Conservation (phyloP, 2,329 filamentous ascomycete species). For the Arthrobotrys conoides region DNA sequence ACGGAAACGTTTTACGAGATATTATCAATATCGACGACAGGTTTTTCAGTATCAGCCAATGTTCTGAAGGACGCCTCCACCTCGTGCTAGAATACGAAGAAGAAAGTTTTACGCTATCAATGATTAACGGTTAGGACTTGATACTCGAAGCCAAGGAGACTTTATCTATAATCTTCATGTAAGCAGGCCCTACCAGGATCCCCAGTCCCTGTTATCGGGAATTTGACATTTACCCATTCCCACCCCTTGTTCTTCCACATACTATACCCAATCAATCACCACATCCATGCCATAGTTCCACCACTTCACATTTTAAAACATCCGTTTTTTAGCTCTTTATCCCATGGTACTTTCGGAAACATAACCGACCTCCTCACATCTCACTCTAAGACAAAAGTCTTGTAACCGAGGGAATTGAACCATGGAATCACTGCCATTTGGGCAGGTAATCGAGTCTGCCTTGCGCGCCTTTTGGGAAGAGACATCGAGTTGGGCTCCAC, state of each 20-base stretch:
- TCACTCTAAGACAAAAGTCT: not conserved
- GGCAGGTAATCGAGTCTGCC: conserved; percentile 6
- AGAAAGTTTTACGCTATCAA: no score
- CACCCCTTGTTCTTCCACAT: not conserved
- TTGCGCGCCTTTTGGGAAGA: conserved; percentile 1
- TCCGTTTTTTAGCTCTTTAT: not conserved
- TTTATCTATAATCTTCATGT: no score
- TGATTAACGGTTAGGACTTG: no score
- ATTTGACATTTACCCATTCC: conserved; percentile 12
- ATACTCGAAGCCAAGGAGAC: no score
- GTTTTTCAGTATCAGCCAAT: no score
- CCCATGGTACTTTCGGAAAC: conserved; percentile 20
- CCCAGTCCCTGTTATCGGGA: not conserved
- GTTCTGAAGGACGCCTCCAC: no score
- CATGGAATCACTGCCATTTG: not conserved
- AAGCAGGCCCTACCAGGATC: no score
- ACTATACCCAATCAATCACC: not conserved
- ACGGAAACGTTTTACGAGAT: no score
- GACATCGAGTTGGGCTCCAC: not conserved
- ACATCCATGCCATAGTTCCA: not conserved
- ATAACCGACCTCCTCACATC: not conserved
- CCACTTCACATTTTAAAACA: conserved; percentile 11
- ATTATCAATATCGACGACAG: no score
- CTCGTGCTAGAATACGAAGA: no score
- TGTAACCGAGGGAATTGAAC: not conserved